Base-by-base conservation (phyloP, 1,284 basidiomycete genomes). In the Ceratobasidium sp. region DNA sequence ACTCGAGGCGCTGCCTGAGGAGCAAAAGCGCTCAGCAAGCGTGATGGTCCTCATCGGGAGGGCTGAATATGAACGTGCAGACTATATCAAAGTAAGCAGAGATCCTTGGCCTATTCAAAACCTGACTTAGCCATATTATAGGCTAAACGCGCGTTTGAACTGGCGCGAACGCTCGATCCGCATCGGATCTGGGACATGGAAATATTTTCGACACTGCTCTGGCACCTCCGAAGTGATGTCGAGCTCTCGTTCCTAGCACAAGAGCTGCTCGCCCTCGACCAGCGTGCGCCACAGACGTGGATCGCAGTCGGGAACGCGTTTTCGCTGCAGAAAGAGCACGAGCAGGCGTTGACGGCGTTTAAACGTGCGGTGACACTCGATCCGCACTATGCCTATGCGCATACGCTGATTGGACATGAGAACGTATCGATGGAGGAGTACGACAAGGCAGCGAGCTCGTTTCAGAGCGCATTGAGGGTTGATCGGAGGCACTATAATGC, bases 401-500 rank as follows among this genome's bases (percentile, higher is more conserved):
- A 93, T 84, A 97, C 95, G 27, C 85, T 98, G 76, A 94, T 93
- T 79, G 96, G 96, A 59, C 95, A 98, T 83, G 96, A 98, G 86
- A 93, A 91, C 54, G 89, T 96, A 78, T 82, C 83, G 76, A 93
- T 97, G 83, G 95, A 98, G 79, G 95, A 98, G 84, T 86, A 93
- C 77, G 92, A 95, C 79, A 90, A 92, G 81, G 95, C 95, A 37
- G 89, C 95, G 78, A 88, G 87, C 74, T 96, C 94, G 84, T 98
- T 96, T 82, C 90, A 96, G 81, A 90, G 89, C 69, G 95, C 96
- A 51, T 86, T 98, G 81, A 88, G 93, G 81, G 90, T 90, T 73
- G 94, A 98, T 85, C 84, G 88, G 79, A 89, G 93, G 81, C 94
- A 96, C 82, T 98, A 98, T 83, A 96, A 96, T 84, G 96, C 96